Percentiles rank a stretch among this genome's conserved stretches.
Conservation (phyloP, 2,329 filamentous ascomycete genomes). For the Immersiporthe knoxdaviesiana region DNA sequence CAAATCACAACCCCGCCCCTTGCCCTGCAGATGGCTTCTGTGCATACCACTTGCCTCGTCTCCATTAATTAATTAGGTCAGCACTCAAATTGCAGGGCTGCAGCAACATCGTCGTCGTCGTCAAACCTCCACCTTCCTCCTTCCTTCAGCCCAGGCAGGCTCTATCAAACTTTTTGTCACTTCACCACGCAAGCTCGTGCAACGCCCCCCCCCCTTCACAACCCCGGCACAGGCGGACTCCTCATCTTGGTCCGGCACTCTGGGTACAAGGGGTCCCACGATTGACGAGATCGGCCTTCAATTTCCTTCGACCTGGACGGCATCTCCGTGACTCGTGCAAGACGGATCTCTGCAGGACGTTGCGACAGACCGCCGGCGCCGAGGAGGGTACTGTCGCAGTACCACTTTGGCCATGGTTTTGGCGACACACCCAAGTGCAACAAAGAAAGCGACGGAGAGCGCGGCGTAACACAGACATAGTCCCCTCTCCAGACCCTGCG, state of each 20-base stretch:
- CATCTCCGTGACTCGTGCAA: neutral
- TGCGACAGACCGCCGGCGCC: neutral
- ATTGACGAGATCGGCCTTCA: slow-evolving; percentile 6
- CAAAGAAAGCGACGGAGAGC: neutral
- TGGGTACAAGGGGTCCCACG: neutral
- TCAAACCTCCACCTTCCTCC: neutral
- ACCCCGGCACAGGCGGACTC: neutral
- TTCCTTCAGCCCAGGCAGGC: neutral
- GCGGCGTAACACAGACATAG: neutral
- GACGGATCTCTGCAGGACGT: neutral
- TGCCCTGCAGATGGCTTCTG: neutral
- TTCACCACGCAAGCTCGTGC: neutral
- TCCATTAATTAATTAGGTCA: slow-evolving; percentile 5
- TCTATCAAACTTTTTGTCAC: neutral
- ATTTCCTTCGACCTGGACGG: neutral
- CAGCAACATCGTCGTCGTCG: neutral
- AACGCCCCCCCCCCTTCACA: too few species aligned
- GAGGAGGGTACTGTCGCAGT: neutral
- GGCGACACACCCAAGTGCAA: neutral
- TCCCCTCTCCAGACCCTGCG: neutral
- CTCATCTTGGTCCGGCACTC: neutral
- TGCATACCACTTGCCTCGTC: neutral
- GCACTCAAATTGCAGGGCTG: slow-evolving; percentile 16
- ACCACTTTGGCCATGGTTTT: neutral
- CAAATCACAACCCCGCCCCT: neutral